A percentile compares a stretch with the other conserved stretches of the same genome.
phyloP scores from a whole-genome alignment of 202 grass and related monocot genomes.

The Schoenoplectus triqueter region DNA sequence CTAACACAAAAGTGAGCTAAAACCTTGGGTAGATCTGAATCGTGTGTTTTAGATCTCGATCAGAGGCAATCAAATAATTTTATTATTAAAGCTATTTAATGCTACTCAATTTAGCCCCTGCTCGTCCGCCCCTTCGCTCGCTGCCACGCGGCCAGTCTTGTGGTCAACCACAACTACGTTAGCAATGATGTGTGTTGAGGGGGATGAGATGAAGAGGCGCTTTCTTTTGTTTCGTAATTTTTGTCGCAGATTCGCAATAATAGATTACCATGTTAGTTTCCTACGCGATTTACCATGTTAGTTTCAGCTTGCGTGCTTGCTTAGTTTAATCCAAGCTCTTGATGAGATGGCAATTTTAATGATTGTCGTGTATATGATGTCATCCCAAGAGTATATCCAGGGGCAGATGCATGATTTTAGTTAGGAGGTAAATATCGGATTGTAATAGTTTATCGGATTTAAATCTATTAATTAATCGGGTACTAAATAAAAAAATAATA shows the following conservation, averaged over 20 bases:
- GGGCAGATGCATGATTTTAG: too few species aligned
- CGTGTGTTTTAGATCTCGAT: neutral
- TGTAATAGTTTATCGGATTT: too few species aligned
- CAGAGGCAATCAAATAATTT: constrained; percentile 3
- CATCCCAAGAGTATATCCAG: neutral
- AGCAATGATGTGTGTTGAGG: constrained; percentile 88
- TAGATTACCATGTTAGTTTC: too few species aligned
- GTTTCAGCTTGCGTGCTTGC: too few species aligned
- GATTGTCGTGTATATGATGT: neutral
- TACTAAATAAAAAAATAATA: too few species aligned
- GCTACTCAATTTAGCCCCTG: constrained; percentile 73
- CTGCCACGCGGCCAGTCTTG: constrained; percentile 64
- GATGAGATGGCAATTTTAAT: neutral
- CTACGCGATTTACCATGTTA: too few species aligned
- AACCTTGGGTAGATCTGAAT: neutral
- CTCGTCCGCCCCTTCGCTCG: constrained; percentile 60
- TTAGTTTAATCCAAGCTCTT: neutral
- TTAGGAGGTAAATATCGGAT: too few species aligned
- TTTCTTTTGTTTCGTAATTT: too few species aligned
- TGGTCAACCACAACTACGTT: constrained; percentile 65
- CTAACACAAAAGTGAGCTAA: neutral
- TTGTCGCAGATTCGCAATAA: too few species aligned
- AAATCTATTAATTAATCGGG: too few species aligned
- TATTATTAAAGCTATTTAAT: constrained; percentile 42
- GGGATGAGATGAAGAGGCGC: constrained; percentile 76